Evolutionary conservation across 352 stramenopile genomes (phyloP).

Genomic region (Phytophthora chlamydospora): DNA sequence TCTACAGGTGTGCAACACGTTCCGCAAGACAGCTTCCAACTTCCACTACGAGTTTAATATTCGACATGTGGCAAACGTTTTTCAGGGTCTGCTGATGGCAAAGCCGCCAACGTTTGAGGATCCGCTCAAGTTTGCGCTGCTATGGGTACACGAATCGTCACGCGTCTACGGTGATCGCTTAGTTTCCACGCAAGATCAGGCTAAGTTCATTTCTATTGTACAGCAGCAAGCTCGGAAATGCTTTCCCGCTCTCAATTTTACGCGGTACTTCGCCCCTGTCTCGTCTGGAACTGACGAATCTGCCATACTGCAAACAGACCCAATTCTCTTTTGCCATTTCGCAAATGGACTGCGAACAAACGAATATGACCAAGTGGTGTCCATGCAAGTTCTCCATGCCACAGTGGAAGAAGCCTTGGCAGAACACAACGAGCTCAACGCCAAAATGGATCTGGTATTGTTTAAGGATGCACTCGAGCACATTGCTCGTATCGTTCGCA

Average conservation of each 20-base stretch:
- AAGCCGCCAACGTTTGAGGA: slow-evolving; percentile 87
- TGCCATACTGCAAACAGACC: slow-evolving; percentile 59
- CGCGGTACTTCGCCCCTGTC: slow-evolving; percentile 84
- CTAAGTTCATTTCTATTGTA: slow-evolving; percentile 88
- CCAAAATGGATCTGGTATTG: slow-evolving; percentile 95
- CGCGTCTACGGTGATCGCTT: slow-evolving; percentile 96
- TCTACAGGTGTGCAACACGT: slow-evolving; percentile 68
- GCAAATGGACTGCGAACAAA: slow-evolving; percentile 84
- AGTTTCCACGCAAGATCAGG: slow-evolving; percentile 77
- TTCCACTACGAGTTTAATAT: slow-evolving; percentile 99
- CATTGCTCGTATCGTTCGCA: slow-evolving; percentile 93
- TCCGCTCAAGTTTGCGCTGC: slow-evolving; percentile 88
- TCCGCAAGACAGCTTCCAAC: slow-evolving; percentile 94
- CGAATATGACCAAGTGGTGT: slow-evolving; percentile 93
- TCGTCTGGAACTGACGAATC: slow-evolving; percentile 29
- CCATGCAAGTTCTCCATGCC: slow-evolving; percentile 59
- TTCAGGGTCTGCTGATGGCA: slow-evolving; percentile 93
- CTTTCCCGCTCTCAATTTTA: slow-evolving; percentile 92
- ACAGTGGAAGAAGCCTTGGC: slow-evolving; percentile 90
- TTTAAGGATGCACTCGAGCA: slow-evolving; percentile 97
- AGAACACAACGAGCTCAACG: slow-evolving; percentile 94
- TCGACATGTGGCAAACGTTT: slow-evolving; percentile 94
- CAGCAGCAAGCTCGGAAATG: slow-evolving; percentile 93
- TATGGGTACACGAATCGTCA: slow-evolving; percentile 97
- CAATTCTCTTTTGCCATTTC: slow-evolving; percentile 95